Evolutionary conservation across 139 green algal genomes (phyloP), one percentile per base, ranked within the genome.

Genomic region (Chlamydomonas sphaeroides): DNA sequence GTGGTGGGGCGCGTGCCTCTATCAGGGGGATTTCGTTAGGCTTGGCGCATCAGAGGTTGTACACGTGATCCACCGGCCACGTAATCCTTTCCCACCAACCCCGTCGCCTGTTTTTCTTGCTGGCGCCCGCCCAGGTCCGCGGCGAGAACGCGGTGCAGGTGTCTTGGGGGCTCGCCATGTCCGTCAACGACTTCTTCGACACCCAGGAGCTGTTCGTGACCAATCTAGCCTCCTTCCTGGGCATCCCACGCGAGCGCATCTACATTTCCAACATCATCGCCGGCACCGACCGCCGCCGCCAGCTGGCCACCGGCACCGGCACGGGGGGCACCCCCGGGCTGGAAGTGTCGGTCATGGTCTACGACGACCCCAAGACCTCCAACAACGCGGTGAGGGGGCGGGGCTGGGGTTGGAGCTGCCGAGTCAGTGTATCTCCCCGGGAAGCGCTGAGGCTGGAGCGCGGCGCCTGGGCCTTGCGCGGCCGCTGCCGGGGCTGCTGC

Each of bases 141-240:
- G 11, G 10, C 45, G 14, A 53, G 11, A 14, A 21, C 11, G 45
- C 45, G 45, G 45, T 53, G 45, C 73, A 41, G 68, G 78, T 14
- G 67, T 36, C n/a, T 21, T 72, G 75, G 59, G 45, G 45, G 18
- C 68, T 85, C 42, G 68, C 79, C 3, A 26, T 85, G 23, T 48
- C 25, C 30, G 35, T 85, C 59, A 76, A 84, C 51, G 35, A 77
- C 48, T 84, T 84, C 78, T 84, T 62, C 53, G 74, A 83, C 76
- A 71, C 30, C 28, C 45, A 45, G n/a, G 41, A 66, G 76, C 20
- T 20, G n/a, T 42, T 68, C 62, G 2, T 68, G n/a, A 42, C n/a
- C 3, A 41, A 41, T n/a, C 10, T 68, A 3, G 62, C 62, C 32
- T 38, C 28, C 62, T 45, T 48, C 42, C 36, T 76, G 68, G n/a